phyloP scores from a whole-genome alignment of 306 rosid genomes.

The Fagus sylvatica region DNA sequence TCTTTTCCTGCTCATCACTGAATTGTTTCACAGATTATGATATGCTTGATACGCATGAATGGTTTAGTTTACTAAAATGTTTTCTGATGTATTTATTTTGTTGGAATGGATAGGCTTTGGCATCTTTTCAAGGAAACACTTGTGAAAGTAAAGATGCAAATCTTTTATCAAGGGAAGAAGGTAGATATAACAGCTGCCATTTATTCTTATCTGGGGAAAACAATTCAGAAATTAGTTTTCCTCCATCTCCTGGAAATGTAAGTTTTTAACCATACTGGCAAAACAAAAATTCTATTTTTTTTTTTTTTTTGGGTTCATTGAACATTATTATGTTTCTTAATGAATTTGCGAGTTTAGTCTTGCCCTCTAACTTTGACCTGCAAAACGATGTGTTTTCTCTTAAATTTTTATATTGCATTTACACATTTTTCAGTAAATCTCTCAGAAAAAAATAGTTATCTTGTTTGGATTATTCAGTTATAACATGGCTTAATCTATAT shows the following conservation, averaged over 20 bases:
- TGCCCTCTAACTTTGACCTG: background rate
- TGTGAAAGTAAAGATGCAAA: constrained; percentile 26
- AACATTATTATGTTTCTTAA: background rate
- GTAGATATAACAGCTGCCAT: constrained; percentile 47
- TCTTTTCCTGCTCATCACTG: no score
- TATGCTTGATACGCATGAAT: constrained; percentile 1
- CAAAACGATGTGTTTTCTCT: background rate
- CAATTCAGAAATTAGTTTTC: constrained; percentile 39
- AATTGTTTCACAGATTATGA: background rate
- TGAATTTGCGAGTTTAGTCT: background rate
- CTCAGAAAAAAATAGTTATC: background rate
- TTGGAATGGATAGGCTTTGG: constrained; percentile 46
- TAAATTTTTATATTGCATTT: background rate
- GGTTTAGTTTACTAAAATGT: constrained; percentile 14
- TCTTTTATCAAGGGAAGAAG: constrained; percentile 50
- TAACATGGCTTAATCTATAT: constrained; percentile 17
- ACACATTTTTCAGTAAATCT: background rate
- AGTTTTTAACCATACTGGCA: constrained; percentile 24
- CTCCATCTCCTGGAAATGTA: constrained; percentile 71
- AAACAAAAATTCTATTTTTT: background rate
- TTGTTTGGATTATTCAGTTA: background rate
- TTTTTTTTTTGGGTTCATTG: background rate
- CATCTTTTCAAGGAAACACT: constrained; percentile 27
- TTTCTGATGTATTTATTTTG: constrained; percentile 29
- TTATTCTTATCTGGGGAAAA: constrained; percentile 74